Evolutionary conservation across 2,329 filamentous ascomycete genomes (phyloP), one percentile per base, ranked within the genome.

Genomic region (Nemania sp.): DNA sequence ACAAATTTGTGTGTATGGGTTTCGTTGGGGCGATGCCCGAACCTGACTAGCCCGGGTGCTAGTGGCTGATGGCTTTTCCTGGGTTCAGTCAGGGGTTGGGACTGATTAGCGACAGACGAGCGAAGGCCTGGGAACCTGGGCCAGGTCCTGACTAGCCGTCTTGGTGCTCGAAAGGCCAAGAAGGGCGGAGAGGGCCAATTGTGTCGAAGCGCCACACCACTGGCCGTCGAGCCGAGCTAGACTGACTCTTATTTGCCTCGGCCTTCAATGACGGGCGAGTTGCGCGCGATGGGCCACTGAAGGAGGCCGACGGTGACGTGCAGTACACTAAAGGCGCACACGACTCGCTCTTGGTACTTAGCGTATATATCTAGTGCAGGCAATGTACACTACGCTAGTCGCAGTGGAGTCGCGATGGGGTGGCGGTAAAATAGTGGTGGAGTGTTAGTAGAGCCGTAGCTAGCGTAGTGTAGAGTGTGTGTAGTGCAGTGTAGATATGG

Each of bases 171-270:
- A 61, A 43, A 50, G 50, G 34, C 54, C 48, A 60, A 47, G 62
- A n/a, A n/a, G n/a, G n/a, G n/a, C n/a, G n/a, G n/a, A n/a, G 48
- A 45, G 51, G 31, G 20, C 51, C 45, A 57, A 41, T 57, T 50
- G 45, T 55, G 36, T 49, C 49, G 54, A 20, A 54, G 47, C 40
- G 54, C 36, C 45, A 46, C 54, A 61, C 62, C 66, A 61, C 64
- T 63, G 64, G 56, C 52, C 54, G 41, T 47, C 51, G 46, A 52
- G 52, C 55, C 56, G 48, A 59, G 57, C 62, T 64, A 67, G 60
- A 65, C 63, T 66, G 65, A 65, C 65, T 67, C 64, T 66, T 65
- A 50, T 61, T 62, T 60, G 44, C 55, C 52, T 55, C 49, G 60
- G 37, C 39, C 54, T 52, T 43, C 34, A 58, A 23, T 49, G 46